These are phyloP conservation scores for Phytopythium cucurbitacearum DNA, from an alignment of 352 stramenopile genomes.

Conservation along the genomic window DNA sequence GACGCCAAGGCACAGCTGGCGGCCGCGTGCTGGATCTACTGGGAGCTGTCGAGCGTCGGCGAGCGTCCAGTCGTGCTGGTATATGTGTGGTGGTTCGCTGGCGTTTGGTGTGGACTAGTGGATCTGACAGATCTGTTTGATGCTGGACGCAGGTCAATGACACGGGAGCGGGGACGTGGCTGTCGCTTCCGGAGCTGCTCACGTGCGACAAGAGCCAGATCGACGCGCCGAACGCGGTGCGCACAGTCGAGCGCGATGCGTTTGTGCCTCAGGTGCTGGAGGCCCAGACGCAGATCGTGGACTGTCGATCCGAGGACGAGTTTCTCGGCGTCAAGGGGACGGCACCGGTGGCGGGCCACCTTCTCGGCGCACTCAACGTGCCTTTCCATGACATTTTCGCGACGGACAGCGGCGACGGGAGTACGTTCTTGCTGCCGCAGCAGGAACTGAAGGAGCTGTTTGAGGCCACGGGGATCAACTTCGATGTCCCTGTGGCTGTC, in stretches of 20 bases:
- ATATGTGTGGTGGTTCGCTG: neutral
- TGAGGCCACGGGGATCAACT: slow-evolving; percentile 31
- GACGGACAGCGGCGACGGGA: slow-evolving; percentile 16
- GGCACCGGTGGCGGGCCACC: slow-evolving; percentile 47
- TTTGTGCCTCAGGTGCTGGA: slow-evolving; percentile 29
- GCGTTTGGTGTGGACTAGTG: neutral
- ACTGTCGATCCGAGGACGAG: slow-evolving; percentile 39
- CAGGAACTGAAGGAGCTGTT: slow-evolving; percentile 39
- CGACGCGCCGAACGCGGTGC: slow-evolving; percentile 16
- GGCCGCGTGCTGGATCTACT: slow-evolving; percentile 49
- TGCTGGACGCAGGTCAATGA: slow-evolving; percentile 15
- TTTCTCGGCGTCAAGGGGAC: slow-evolving; percentile 42
- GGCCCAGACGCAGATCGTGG: slow-evolving; percentile 37
- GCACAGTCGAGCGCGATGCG: slow-evolving; percentile 12
- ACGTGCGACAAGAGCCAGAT: slow-evolving; percentile 31
- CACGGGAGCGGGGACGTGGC: slow-evolving; percentile 19
- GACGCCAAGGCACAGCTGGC: slow-evolving; percentile 44
- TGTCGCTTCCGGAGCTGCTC: slow-evolving; percentile 35
- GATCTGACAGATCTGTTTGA: neutral
- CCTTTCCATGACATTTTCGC: slow-evolving; percentile 49
- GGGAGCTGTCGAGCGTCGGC: slow-evolving; percentile 25
- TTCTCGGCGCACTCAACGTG: slow-evolving; percentile 42
- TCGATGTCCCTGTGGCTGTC: slow-evolving; percentile 34
- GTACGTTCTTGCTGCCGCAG: slow-evolving; percentile 26
- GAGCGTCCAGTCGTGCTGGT: slow-evolving; percentile 15